Conservation (phyloP, 2,329 filamentous ascomycete species). For the Aphanocladium album region DNA sequence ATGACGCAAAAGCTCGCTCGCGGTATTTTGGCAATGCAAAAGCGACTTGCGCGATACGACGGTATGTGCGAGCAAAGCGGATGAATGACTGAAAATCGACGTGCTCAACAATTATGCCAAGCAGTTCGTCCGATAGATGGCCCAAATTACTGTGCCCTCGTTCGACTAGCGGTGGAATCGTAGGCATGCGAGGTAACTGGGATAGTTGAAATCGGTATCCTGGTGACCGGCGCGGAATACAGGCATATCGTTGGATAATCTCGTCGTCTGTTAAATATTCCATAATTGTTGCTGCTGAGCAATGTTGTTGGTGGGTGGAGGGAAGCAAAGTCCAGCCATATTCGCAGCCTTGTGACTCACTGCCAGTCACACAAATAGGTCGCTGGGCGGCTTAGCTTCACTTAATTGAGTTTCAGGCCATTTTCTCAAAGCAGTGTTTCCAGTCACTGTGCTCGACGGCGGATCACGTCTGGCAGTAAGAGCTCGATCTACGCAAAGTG, state of each 20-base stretch:
- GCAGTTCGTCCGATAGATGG: neutral
- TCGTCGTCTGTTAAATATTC: neutral
- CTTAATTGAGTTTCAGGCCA: too few species aligned
- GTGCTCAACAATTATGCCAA: neutral
- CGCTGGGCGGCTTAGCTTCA: too few species aligned
- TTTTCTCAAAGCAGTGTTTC: too few species aligned
- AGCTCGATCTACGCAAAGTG: too few species aligned
- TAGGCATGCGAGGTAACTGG: neutral
- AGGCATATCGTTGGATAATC: neutral
- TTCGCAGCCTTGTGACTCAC: too few species aligned
- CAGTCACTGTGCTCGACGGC: too few species aligned
- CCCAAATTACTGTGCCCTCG: neutral
- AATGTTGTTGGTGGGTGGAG: too few species aligned
- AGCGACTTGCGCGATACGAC: neutral
- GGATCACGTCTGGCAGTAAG: too few species aligned
- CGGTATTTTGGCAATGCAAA: neutral
- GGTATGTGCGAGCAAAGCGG: neutral
- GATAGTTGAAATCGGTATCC: neutral
- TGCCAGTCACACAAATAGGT: too few species aligned
- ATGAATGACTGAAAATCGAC: neutral
- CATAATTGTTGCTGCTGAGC: neutral
- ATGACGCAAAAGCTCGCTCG: neutral
- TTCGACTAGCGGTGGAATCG: neutral
- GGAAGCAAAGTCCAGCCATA: too few species aligned
- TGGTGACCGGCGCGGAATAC: neutral